These are phyloP conservation scores for Daldinia bambusicola DNA, from an alignment of 495 filamentous ascomycete species.

Conservation along the genomic window DNA sequence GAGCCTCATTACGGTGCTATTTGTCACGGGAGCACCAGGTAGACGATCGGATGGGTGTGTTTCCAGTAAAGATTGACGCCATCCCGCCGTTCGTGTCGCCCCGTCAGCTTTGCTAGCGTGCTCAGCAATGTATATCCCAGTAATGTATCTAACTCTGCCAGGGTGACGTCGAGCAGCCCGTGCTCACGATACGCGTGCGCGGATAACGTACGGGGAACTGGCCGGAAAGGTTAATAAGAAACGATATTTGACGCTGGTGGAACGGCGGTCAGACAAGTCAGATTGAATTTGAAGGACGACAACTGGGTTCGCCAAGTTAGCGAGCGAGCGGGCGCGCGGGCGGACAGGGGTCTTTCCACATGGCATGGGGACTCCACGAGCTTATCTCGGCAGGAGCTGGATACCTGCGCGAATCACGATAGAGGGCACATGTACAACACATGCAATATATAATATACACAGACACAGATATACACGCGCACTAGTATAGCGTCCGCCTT, in stretches of 20 bases:
- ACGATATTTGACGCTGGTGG: constrained; percentile 15
- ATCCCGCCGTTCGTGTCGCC: constrained; percentile 13
- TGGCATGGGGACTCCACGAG: constrained; percentile 37
- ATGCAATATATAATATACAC: not conserved
- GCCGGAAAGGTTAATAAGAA: constrained; percentile 39
- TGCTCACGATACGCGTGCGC: not conserved
- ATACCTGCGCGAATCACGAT: constrained; percentile 41
- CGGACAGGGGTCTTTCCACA: constrained; percentile 17
- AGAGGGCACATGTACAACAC: not conserved
- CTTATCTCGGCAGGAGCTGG: constrained; percentile 42
- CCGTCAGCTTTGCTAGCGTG: constrained; percentile 21
- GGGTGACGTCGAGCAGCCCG: not conserved
- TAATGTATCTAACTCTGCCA: not conserved
- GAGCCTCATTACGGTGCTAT: constrained; percentile 7
- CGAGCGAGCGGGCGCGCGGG: constrained; percentile 9
- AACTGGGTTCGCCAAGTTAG: not conserved
- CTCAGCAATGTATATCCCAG: constrained; percentile 12
- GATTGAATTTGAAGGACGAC: not conserved
- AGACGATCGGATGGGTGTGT: constrained; percentile 22
- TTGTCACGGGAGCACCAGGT: constrained; percentile 31
- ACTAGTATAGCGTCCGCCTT: no score
- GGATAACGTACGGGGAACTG: constrained; percentile 23
- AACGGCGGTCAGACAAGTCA: constrained; percentile 9
- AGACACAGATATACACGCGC: not conserved
- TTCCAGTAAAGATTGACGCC: constrained; percentile 29